Base-by-base conservation (phyloP, 768 basidiomycete genomes). In the Amyloporia xantha region DNA sequence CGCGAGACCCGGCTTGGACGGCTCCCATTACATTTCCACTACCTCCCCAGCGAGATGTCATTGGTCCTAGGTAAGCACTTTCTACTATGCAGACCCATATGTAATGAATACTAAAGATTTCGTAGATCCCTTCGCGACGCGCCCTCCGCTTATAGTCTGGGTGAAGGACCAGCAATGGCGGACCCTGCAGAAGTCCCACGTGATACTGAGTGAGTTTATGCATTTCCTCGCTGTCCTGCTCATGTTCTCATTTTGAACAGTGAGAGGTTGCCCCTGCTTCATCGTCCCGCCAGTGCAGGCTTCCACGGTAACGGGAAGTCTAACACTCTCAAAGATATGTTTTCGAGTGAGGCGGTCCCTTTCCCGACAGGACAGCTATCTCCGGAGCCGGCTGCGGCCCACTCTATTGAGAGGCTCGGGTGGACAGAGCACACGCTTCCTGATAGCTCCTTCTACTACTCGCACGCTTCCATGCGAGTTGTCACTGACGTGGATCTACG, bases 391-490 rank as follows among this genome's bases (percentile, higher is more conserved):
- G 44, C 57, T 2, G 49, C 52, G 44, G 54, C 59, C 42, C 63
- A 59, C 39, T 41, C 59, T 26, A 53, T 65, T 50, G 50, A 72
- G 54, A 71, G 76, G 11, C 74, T 82, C 17, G 89, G 89, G 3
- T 91, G 88, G 88, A 70, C 77, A 41, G 85, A 84, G 58, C 79
- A 86, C 60, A 70, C 76, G 19, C 77, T 91, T n/a, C 88, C 89
- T 1, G 85, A 89, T 56, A 78, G 78, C 9, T 67, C 75, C 3
- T 68, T 76, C 28, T 91, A 91, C 66, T 91, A 81, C 57, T 74
- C 77, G 38, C 84, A 88, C 59, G 75, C 78, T 3, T 76, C 73
- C 11, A 64, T 74, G 30, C 77, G 74, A 37, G 70, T 82, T 45
- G 79, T 79, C n/a, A 85, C 86, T 15, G 89, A 91, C 58, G 66